phyloP scores from a whole-genome alignment of 305 asterid species.

The Fraxinus ornus region DNA sequence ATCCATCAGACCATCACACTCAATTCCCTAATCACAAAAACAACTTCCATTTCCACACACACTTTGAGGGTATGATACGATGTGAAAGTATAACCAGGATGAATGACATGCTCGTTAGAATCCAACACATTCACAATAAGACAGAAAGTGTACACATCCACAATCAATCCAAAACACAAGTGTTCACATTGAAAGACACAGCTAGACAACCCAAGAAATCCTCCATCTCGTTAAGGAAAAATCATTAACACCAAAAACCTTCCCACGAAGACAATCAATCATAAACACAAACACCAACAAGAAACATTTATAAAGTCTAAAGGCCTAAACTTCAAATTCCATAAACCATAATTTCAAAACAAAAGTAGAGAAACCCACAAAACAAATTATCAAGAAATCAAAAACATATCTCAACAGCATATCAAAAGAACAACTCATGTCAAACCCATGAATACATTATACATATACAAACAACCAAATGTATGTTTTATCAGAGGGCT shows the following conservation, averaged over 20 bases:
- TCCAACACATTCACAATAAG: neutral
- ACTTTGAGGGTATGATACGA: neutral
- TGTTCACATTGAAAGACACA: too few species aligned
- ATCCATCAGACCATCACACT: neutral
- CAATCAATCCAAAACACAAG: too few species aligned
- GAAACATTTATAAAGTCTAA: too few species aligned
- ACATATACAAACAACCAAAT: constrained; percentile 5
- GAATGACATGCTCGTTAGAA: neutral
- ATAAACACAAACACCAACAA: too few species aligned
- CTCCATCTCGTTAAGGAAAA: too few species aligned
- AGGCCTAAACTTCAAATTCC: too few species aligned
- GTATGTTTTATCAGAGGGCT: neutral
- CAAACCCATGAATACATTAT: neutral
- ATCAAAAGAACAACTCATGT: constrained; percentile 7
- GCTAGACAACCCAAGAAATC: too few species aligned
- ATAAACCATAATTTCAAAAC: too few species aligned
- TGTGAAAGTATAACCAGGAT: neutral
- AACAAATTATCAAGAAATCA: too few species aligned
- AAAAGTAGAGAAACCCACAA: too few species aligned
- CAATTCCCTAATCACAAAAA: neutral
- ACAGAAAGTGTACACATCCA: neutral
- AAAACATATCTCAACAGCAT: too few species aligned
- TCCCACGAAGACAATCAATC: neutral
- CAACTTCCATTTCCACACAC: neutral
- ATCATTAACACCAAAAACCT: neutral